These are phyloP conservation scores for Bombardia bombarda DNA, from an alignment of 495 filamentous ascomycete genomes.

Conservation along the genomic window DNA sequence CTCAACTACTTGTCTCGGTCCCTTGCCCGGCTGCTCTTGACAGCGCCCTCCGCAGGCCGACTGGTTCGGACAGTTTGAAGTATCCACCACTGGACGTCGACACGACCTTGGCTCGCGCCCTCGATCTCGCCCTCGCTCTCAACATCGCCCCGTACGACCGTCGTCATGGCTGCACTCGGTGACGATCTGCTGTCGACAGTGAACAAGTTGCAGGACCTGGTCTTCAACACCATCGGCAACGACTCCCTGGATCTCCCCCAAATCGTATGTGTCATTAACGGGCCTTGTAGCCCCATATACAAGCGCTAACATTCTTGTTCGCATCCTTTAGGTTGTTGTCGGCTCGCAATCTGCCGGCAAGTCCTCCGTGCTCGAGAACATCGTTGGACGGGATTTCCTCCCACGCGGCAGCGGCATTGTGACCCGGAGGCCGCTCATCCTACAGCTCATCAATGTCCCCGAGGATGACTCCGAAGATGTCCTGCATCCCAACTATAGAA, in stretches of 20 bases:
- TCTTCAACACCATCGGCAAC: constrained; percentile 99
- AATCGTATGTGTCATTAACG: constrained; percentile 61
- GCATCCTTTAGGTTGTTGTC: constrained; percentile 72
- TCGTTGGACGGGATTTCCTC: constrained; percentile 94
- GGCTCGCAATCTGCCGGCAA: constrained; percentile 98
- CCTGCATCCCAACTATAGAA: constrained; percentile 44
- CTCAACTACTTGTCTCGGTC: too few relatives aligned
- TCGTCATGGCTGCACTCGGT: constrained; percentile 58
- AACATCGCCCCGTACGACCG: too few relatives aligned
- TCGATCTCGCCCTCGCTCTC: background rate
- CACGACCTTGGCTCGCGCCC: background rate
- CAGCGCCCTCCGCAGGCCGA: too few relatives aligned
- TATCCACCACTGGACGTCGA: background rate
- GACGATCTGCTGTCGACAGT: constrained; percentile 89
- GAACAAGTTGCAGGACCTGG: constrained; percentile 95
- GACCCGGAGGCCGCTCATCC: constrained; percentile 84
- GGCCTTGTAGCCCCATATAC: background rate
- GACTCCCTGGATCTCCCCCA: constrained; percentile 96
- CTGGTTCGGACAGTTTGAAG: background rate
- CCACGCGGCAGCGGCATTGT: constrained; percentile 96
- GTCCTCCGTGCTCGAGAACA: constrained; percentile 98
- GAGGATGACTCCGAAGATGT: constrained; percentile 64
- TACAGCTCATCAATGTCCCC: constrained; percentile 97
- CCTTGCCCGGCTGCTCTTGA: too few relatives aligned
- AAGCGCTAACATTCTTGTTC: constrained; percentile 2